A percentile compares a stretch with the other conserved stretches of the same genome.
These are phyloP conservation scores for Hortiboletus rubellus DNA, from an alignment of 1,284 basidiomycete genomes.

Conservation along the genomic window DNA sequence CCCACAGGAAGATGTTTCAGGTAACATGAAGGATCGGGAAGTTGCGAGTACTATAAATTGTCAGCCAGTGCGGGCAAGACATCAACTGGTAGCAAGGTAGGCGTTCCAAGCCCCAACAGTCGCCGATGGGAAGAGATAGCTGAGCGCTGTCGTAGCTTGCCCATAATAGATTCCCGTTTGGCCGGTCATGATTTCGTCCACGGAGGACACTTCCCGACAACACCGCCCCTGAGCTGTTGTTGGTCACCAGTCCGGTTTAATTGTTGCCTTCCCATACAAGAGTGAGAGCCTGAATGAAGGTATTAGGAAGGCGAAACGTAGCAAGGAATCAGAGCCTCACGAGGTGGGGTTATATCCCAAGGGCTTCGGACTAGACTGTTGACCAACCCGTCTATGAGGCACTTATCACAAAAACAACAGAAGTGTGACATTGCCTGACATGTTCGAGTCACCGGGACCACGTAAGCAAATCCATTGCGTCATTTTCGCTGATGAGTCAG, in stretches of 20 bases:
- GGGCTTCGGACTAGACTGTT: too few relatives aligned
- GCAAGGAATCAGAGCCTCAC: conserved; percentile 38
- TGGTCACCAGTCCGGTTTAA: conserved; percentile 48
- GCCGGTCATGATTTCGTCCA: conserved; percentile 51
- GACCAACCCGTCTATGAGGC: too few relatives aligned
- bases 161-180: conserved; percentile 54
- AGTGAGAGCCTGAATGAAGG: conserved; percentile 44
- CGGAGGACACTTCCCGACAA: conserved; percentile 48
- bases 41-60: conserved; percentile 17
- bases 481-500: too few relatives aligned
- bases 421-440: too few relatives aligned
- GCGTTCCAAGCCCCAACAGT: conserved; percentile 58
- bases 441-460: too few relatives aligned
- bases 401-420: too few relatives aligned
- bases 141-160: conserved; percentile 45
- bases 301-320: neutral
- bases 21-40: conserved; percentile 24
- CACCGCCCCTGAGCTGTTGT: conserved; percentile 29
- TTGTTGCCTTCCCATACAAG: conserved; percentile 58
- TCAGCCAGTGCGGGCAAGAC: conserved; percentile 11
- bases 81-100: conserved; percentile 35
- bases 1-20: conserved; percentile 19
- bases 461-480: too few relatives aligned
- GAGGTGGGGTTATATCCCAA: conserved; percentile 51
- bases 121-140: conserved; percentile 50